phyloP scores from a whole-genome alignment of 768 basidiomycete genomes.

The Solioccasus polychromus region DNA sequence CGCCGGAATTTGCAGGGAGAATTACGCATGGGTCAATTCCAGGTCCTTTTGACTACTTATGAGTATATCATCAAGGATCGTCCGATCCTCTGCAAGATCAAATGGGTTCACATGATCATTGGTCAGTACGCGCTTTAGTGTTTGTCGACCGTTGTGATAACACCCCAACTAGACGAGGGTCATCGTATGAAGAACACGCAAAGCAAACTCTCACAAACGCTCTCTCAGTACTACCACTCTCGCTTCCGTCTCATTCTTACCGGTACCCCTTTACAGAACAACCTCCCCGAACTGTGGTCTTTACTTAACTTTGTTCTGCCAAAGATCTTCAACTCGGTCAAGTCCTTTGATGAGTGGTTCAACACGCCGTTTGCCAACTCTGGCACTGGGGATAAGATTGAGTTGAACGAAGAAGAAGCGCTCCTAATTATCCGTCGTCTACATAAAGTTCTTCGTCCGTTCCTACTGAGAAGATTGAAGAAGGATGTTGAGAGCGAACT shows the following conservation, averaged over 20 bases:
- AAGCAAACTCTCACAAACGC: conserved; percentile 85
- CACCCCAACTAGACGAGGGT: conserved; percentile 67
- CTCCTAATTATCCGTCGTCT: conserved; percentile 93
- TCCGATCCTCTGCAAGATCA: conserved; percentile 83
- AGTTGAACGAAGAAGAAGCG: conserved; percentile 99
- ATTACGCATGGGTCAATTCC: conserved; percentile 78
- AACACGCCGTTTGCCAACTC: conserved; percentile 99
- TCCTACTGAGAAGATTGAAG: conserved; percentile 89
- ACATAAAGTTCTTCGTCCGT: conserved; percentile 94
- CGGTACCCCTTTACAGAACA: conserved; percentile 95
- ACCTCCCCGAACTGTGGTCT: conserved; percentile 93
- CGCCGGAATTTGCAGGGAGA: conserved; percentile 77
- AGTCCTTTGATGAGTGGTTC: conserved; percentile 99
- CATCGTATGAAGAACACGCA: conserved; percentile 97
- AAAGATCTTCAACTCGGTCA: conserved; percentile 97
- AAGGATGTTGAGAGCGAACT: conserved; percentile 96
- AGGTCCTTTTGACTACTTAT: conserved; percentile 91
- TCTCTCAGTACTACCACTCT: conserved; percentile 90
- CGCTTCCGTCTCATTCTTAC: conserved; percentile 92
- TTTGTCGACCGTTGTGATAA: conserved; percentile 1
- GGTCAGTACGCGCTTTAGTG: conserved; percentile 41
- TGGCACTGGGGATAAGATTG: conserved; percentile 97
- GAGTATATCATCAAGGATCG: conserved; percentile 98
- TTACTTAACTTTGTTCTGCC: conserved; percentile 93
- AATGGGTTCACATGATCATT: conserved; percentile 98